Evolutionary conservation across 2,329 filamentous ascomycete species (phyloP).

Genomic region (Colletotrichum caudatum): DNA sequence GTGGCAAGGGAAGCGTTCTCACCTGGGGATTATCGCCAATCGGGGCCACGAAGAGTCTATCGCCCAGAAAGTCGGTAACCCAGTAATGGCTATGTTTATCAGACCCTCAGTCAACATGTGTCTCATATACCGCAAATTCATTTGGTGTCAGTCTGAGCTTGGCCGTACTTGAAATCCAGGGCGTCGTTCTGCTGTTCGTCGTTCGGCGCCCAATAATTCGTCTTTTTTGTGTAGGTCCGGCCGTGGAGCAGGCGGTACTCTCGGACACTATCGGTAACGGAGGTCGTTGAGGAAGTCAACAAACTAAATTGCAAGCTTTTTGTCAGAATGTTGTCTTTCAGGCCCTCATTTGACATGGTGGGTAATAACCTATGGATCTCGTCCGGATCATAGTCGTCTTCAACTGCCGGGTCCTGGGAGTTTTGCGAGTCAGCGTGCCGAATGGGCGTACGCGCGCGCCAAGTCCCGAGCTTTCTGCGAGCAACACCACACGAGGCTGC

Average conservation of each 20-base stretch:
- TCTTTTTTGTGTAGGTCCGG: constrained; percentile 47
- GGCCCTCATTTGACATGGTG: background rate
- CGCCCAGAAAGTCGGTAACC: constrained; percentile 47
- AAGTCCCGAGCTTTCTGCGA: background rate
- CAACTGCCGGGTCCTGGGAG: background rate
- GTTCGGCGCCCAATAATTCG: constrained; percentile 44
- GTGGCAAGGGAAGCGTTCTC: background rate
- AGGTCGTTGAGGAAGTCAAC: constrained; percentile 45
- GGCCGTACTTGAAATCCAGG: constrained; percentile 32
- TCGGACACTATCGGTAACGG: constrained; percentile 49
- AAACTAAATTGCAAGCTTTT: background rate
- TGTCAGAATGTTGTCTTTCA: background rate
- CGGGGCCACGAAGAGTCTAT: constrained; percentile 53
- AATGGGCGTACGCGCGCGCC: too few species aligned
- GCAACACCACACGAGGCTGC: background rate
- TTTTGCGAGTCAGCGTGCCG: background rate
- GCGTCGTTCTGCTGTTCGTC: constrained; percentile 44
- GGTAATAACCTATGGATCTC: background rate
- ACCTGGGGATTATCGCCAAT: constrained; percentile 47
- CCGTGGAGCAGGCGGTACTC: constrained; percentile 50
- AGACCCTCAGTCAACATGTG: background rate
- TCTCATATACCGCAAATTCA: rapidly evolving
- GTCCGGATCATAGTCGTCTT: background rate
- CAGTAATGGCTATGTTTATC: background rate
- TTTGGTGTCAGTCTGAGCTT: background rate